Percentiles rank a stretch among this genome's conserved stretches.
These are phyloP conservation scores for Metarhizium guizhouense DNA, from an alignment of 2,329 filamentous ascomycete species.

Conservation along the genomic window DNA sequence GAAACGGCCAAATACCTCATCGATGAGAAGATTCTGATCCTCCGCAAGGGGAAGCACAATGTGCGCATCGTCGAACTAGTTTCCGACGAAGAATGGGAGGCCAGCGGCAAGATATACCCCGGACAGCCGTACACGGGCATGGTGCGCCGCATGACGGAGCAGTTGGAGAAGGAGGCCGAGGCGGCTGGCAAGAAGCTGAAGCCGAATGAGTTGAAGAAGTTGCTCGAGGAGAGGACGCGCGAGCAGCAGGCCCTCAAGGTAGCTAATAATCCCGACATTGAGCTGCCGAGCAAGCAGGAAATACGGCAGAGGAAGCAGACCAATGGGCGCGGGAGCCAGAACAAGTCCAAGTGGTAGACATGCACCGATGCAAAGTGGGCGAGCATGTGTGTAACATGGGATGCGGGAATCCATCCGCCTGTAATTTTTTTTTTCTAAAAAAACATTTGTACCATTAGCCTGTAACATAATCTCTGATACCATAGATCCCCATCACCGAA, in stretches of 20 bases:
- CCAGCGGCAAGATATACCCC: slow-evolving; percentile 40
- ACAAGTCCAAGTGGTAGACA: not conserved
- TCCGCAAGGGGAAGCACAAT: slow-evolving; percentile 57
- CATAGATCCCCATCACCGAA: not conserved
- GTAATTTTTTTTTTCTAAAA: not conserved
- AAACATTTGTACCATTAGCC: not conserved
- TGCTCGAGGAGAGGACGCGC: slow-evolving; percentile 16
- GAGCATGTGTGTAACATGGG: not conserved
- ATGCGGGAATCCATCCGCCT: not conserved
- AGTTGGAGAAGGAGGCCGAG: slow-evolving; percentile 27
- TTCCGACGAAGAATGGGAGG: slow-evolving; percentile 43
- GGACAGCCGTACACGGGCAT: slow-evolving; percentile 42
- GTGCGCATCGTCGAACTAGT: slow-evolving; percentile 53
- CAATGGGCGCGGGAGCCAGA: slow-evolving; percentile 4
- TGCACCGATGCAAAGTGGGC: not conserved
- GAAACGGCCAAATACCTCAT: slow-evolving; percentile 54
- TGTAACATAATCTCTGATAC: slow-evolving; percentile 1
- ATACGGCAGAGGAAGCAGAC: slow-evolving; percentile 16
- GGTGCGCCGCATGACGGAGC: slow-evolving; percentile 33
- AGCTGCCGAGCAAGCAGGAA: slow-evolving; percentile 28
- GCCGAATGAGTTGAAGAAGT: slow-evolving; percentile 16
- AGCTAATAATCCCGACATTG: slow-evolving; percentile 31
- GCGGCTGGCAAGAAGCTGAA: slow-evolving; percentile 18
- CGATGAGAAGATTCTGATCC: slow-evolving; percentile 47
- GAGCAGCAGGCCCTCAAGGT: slow-evolving; percentile 17